phyloP scores from a whole-genome alignment of 805 yeast genomes.

The Pichia manshurica region DNA sequence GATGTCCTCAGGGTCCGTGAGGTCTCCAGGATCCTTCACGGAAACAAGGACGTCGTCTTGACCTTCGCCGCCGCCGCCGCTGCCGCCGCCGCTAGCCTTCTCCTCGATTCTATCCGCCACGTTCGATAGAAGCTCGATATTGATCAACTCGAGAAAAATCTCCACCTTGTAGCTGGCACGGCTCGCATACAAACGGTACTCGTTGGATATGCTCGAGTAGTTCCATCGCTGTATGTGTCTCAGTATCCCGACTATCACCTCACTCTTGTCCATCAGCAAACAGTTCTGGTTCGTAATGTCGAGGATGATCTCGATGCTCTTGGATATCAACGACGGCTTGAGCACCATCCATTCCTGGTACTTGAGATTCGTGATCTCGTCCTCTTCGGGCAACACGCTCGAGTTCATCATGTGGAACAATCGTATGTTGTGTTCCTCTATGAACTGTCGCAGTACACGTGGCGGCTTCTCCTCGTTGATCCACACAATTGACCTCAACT shows the following conservation, averaged over 20 bases:
- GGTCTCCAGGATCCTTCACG: slow-evolving; percentile 3
- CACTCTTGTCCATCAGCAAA: slow-evolving; percentile 72
- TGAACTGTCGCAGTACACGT: slow-evolving; percentile 58
- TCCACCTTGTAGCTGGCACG: slow-evolving; percentile 76
- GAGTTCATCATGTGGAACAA: slow-evolving; percentile 38
- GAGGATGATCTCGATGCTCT: slow-evolving; percentile 59
- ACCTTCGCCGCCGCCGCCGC: neutral
- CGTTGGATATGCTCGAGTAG: slow-evolving; percentile 75
- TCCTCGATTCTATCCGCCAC: slow-evolving; percentile 24
- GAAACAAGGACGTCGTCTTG: neutral
- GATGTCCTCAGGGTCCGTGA: too few relatives aligned
- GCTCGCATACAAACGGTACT: slow-evolving; percentile 70
- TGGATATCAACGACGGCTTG: slow-evolving; percentile 56
- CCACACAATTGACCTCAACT: slow-evolving; percentile 61
- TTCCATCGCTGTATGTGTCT: slow-evolving; percentile 87
- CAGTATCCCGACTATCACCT: slow-evolving; percentile 72
- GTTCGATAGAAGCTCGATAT: slow-evolving; percentile 43
- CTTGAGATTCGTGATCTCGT: slow-evolving; percentile 21
- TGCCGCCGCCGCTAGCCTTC: too few relatives aligned
- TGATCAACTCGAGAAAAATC: slow-evolving; percentile 70
- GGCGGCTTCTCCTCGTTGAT: slow-evolving; percentile 86
- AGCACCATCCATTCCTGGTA: slow-evolving; percentile 67
- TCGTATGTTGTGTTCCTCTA: slow-evolving; percentile 50
- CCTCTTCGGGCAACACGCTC: slow-evolving; percentile 22
- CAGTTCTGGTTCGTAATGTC: slow-evolving; percentile 62